phyloP scores from a whole-genome alignment of 2,329 filamentous ascomycete species.

The Beauveria caledonica region DNA sequence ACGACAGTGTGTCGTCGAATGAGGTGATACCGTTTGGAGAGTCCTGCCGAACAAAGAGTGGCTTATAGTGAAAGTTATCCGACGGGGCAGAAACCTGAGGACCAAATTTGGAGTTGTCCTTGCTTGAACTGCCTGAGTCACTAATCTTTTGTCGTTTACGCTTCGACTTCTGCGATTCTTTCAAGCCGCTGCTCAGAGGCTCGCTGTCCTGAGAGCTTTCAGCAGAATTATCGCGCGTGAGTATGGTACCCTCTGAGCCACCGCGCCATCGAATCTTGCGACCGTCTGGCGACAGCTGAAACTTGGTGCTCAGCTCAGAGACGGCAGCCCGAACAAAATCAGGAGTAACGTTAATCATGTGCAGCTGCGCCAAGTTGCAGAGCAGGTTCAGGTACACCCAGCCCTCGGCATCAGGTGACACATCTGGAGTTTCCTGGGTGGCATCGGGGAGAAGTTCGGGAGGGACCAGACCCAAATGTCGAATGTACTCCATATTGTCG shows the following conservation, averaged over 20 bases:
- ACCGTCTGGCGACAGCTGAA: slow-evolving; percentile 71
- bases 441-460: slow-evolving; percentile 43
- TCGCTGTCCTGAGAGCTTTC: slow-evolving; percentile 39
- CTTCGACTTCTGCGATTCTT: slow-evolving; percentile 33
- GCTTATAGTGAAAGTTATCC: slow-evolving; percentile 54
- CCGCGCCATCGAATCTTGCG: slow-evolving; percentile 75
- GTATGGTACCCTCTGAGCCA: slow-evolving; percentile 53
- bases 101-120: slow-evolving; percentile 32
- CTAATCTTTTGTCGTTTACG: slow-evolving; percentile 39
- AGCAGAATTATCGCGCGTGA: slow-evolving; percentile 55
- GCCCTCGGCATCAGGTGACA: slow-evolving; percentile 56
- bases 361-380: slow-evolving; percentile 73
- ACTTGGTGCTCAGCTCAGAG: slow-evolving; percentile 59
- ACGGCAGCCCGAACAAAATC: slow-evolving; percentile 70
- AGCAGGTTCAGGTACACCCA: slow-evolving; percentile 81
- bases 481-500: slow-evolving; percentile 74
- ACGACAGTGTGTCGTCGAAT: slow-evolving; percentile 41
- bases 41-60: slow-evolving; percentile 47
- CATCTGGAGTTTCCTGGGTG: slow-evolving; percentile 31
- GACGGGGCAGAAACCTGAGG: slow-evolving; percentile 31
- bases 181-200: slow-evolving; percentile 38
- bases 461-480: slow-evolving; percentile 60
- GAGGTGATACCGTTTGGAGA: slow-evolving; percentile 40
- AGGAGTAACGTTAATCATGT: slow-evolving; percentile 74
- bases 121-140: slow-evolving; percentile 28